These are phyloP conservation scores for Jamesozyma gamospora DNA, from an alignment of 805 yeast species.

Conservation along the genomic window DNA sequence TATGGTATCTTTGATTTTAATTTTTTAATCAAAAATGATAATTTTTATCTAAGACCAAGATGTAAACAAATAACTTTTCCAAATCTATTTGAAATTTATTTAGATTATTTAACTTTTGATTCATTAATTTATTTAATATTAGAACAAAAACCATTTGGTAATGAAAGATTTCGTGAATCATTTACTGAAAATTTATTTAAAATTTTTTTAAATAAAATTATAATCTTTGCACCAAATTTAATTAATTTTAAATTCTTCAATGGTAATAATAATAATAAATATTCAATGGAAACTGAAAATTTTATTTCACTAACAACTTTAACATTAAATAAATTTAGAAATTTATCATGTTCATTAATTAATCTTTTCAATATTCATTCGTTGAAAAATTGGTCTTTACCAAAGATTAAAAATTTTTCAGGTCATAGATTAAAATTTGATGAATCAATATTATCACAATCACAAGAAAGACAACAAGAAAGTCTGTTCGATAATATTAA, in stretches of 20 bases:
- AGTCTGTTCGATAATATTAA: conserved; percentile 11
- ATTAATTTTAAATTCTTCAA: conserved; percentile 7
- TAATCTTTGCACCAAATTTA: conserved; percentile 10
- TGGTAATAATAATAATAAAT: neutral
- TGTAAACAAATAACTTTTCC: conserved; percentile 12
- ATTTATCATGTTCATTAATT: conserved; percentile 7
- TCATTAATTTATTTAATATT: conserved; percentile 11
- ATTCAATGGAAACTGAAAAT: conserved; percentile 13
- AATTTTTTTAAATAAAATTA: conserved; percentile 7
- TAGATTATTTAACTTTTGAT: conserved; percentile 17
- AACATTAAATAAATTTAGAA: conserved; percentile 10
- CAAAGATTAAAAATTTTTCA: conserved; percentile 11
- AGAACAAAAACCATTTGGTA: neutral
- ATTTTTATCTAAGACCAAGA: conserved; percentile 5
- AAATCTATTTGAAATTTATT: conserved; percentile 5
- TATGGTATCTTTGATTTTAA: conserved; percentile 11
- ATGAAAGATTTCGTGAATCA: conserved; percentile 1
- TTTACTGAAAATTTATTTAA: conserved; percentile 8
- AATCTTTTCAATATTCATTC: conserved; percentile 18
- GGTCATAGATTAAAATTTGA: conserved; percentile 23
- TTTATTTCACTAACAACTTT: conserved; percentile 15
- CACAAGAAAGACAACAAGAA: conserved; percentile 7
- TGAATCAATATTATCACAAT: conserved; percentile 10
- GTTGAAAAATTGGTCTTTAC: conserved; percentile 19
- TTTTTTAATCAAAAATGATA: conserved; percentile 1